Evolutionary conservation across 2,329 filamentous ascomycete genomes (phyloP).

Genomic region (Triangularia setosa): DNA sequence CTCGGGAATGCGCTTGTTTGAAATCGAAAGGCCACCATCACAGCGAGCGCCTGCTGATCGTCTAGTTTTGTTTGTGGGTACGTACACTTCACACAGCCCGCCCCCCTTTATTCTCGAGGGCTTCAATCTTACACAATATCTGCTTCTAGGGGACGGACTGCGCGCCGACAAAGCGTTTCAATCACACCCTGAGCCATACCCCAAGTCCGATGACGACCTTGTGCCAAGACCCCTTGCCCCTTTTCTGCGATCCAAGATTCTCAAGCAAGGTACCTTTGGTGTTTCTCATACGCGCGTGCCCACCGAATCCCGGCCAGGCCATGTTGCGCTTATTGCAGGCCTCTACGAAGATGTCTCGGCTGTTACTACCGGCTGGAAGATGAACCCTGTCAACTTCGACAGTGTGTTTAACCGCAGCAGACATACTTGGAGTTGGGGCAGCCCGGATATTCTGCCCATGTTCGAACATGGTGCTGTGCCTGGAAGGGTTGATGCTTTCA

Average conservation of each 20-base stretch:
- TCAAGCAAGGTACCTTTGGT: conserved; percentile 90
- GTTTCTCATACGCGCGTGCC: conserved; percentile 96
- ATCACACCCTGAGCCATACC: conserved; percentile 81
- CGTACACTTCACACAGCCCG: conserved; percentile 24
- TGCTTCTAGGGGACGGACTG: conserved; percentile 69
- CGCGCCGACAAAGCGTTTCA: conserved; percentile 98
- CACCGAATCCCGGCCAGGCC: conserved; percentile 91
- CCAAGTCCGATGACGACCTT: conserved; percentile 60
- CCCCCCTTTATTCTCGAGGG: background rate
- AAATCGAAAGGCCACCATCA: conserved; percentile 57
- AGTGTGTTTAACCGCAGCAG: conserved; percentile 96
- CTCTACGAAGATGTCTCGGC: conserved; percentile 97
- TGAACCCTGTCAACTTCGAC: conserved; percentile 97
- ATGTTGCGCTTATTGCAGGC: conserved; percentile 94
- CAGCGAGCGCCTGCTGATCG: conserved; percentile 77
- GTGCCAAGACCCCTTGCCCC: conserved; percentile 78
- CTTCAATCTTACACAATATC: background rate
- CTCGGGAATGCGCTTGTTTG: conserved; percentile 84
- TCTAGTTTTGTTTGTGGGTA: conserved; percentile 89
- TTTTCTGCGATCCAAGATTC: conserved; percentile 82
- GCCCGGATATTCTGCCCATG: conserved; percentile 96
- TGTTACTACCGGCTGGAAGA: conserved; percentile 95
- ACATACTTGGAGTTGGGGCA: conserved; percentile 99
- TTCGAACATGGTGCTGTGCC: conserved; percentile 89
- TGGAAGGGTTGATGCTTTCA: conserved; percentile 81